Percentiles rank a stretch among this genome's conserved stretches.
Evolutionary conservation across 371 early-diverging fungal genomes (phyloP).

Genomic region (Apophysomyces elegans): DNA sequence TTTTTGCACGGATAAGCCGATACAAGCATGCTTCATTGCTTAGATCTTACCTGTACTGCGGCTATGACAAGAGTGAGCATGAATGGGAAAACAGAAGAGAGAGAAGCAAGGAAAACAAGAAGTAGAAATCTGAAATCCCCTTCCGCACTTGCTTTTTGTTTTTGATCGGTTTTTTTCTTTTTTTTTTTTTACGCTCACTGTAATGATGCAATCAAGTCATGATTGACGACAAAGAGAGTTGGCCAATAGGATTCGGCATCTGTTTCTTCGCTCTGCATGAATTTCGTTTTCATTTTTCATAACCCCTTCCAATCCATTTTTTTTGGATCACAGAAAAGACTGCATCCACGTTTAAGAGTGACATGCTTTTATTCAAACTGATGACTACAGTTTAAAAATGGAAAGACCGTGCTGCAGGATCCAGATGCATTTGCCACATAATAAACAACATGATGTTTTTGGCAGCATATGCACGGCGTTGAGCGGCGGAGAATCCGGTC

Average conservation of each 20-base stretch:
- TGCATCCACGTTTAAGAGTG: background rate
- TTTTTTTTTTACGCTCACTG: background rate
- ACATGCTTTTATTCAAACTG: too few relatives aligned
- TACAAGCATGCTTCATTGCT: background rate
- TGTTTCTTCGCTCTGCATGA: background rate
- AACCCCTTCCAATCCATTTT: background rate
- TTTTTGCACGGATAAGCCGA: background rate
- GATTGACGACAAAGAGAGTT: constrained; percentile 1
- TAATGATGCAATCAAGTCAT: background rate
- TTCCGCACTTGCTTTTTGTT: too few relatives aligned
- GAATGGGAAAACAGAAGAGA: background rate
- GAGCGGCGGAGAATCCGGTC: too few relatives aligned
- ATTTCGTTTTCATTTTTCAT: too few relatives aligned
- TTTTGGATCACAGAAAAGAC: background rate
- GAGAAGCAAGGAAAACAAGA: background rate
- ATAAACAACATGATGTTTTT: too few relatives aligned
- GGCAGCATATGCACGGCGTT: too few relatives aligned
- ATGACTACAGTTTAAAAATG: too few relatives aligned
- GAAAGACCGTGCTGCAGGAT: too few relatives aligned
- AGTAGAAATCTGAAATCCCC: background rate
- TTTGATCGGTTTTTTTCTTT: too few relatives aligned
- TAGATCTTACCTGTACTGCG: constrained; percentile 6
- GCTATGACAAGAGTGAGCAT: constrained; percentile 14
- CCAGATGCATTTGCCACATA: too few relatives aligned
- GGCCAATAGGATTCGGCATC: constrained; percentile 1